A percentile compares a stretch with the other conserved stretches of the same genome.
Conservation (phyloP, 169 alveolate species). For the Cyclospora cayetanensis region DNA sequence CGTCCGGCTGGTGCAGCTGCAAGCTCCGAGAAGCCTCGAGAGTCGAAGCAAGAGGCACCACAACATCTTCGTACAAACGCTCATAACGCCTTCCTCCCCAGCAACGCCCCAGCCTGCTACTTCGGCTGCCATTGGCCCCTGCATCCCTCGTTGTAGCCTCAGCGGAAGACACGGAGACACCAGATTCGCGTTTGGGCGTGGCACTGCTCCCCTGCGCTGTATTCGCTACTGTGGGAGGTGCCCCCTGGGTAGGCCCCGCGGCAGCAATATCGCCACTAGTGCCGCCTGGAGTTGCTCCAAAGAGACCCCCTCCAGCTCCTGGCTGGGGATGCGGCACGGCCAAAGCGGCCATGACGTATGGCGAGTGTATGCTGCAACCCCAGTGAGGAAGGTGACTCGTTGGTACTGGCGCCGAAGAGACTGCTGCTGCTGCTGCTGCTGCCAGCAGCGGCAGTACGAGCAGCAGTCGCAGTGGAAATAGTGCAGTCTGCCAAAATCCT, state of each 20-base stretch:
- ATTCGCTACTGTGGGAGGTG: background rate
- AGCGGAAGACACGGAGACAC: background rate
- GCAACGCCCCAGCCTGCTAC: background rate
- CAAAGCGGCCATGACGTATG: background rate
- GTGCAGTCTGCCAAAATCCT: background rate
- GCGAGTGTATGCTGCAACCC: background rate
- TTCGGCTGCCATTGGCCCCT: constrained; percentile 3
- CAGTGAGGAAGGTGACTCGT: too few species aligned
- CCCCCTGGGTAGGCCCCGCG: background rate
- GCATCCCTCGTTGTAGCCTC: background rate
- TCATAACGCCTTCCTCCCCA: constrained; percentile 1
- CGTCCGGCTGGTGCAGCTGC: background rate
- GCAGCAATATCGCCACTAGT: background rate
- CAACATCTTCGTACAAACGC: constrained; percentile 13
- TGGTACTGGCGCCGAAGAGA: background rate
- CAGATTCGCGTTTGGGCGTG: too few species aligned
- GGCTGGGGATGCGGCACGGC: constrained; percentile 19
- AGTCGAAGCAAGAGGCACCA: background rate
- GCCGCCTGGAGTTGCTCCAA: background rate
- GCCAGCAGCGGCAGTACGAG: background rate
- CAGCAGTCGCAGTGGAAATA: background rate
- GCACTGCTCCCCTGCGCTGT: too few species aligned
- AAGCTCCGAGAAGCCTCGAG: background rate
- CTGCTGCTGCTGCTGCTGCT: constrained; percentile 31
- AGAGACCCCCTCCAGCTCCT: background rate